Conservation (phyloP, 208 protist species). For the Trypanosoma lewisi region DNA sequence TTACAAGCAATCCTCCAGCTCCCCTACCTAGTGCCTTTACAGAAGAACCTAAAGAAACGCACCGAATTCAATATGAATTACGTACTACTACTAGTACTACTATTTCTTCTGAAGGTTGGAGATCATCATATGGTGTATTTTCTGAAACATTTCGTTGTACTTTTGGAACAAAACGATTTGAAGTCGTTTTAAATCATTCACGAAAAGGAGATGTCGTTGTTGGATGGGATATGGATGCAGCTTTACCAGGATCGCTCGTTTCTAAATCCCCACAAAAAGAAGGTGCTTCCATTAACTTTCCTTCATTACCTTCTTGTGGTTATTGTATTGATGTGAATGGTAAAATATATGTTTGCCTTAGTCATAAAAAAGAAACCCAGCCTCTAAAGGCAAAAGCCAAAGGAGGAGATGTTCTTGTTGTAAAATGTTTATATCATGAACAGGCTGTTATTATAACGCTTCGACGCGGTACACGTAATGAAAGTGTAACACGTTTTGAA, state of each 20-base stretch:
- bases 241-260: conserved; percentile 14
- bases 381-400: conserved; percentile 59
- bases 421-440: conserved; percentile 62
- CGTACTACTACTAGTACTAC: conserved; percentile 24
- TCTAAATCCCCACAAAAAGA: not conserved
- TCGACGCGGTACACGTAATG: conserved; percentile 37
- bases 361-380: conserved; percentile 31
- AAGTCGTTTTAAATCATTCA: conserved; percentile 41
- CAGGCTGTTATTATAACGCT: conserved; percentile 58
- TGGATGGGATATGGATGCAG: conserved; percentile 56
- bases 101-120: conserved; percentile 13
- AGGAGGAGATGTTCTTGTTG: conserved; percentile 54
- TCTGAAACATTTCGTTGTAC: conserved; percentile 45
- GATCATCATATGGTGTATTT: conserved; percentile 45
- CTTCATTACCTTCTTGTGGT: conserved; percentile 60
- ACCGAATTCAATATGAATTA: conserved; percentile 58
- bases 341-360: conserved; percentile 71
- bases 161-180: conserved; percentile 58
- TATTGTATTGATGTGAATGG: conserved; percentile 70
- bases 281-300: conserved; percentile 2
- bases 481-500: conserved; percentile 57
- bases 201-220: conserved; percentile 65
- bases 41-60: conserved; percentile 31
- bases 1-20: conserved; percentile 60
- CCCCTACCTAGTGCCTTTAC: conserved; percentile 65